phyloP scores from a whole-genome alignment of 2,329 filamentous ascomycete genomes.

The Clonostachys chloroleuca region DNA sequence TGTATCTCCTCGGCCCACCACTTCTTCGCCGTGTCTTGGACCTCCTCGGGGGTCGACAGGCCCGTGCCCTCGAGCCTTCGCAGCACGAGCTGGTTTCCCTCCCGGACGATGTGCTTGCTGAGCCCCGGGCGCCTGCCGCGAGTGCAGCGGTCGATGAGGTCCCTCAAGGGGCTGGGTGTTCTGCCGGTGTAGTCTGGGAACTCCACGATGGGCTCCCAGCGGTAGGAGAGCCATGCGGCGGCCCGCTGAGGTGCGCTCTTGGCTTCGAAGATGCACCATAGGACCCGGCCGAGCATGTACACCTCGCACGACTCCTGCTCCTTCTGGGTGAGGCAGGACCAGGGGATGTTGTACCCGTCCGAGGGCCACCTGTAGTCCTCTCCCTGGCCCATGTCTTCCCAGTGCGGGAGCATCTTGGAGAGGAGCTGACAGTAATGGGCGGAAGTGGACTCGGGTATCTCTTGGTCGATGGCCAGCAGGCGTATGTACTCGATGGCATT shows the following conservation, averaged over 20 bases:
- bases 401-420: slow-evolving; percentile 37
- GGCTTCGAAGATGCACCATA: slow-evolving; percentile 61
- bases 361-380: slow-evolving; percentile 43
- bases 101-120: slow-evolving; percentile 36
- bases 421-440: slow-evolving; percentile 35
- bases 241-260: slow-evolving; percentile 52
- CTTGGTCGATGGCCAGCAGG: slow-evolving; percentile 45
- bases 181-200: slow-evolving; percentile 44
- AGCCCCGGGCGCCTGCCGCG: slow-evolving; percentile 38
- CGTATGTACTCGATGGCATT: slow-evolving; percentile 55
- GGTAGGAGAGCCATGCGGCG: slow-evolving; percentile 56
- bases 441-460: slow-evolving; percentile 30
- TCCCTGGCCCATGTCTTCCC: slow-evolving; percentile 29
- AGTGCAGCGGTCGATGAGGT: slow-evolving; percentile 48
- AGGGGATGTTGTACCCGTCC: slow-evolving; percentile 50
- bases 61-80: slow-evolving; percentile 21
- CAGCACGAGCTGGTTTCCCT: slow-evolving; percentile 39
- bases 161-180: slow-evolving; percentile 39
- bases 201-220: slow-evolving; percentile 48
- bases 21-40: slow-evolving; percentile 28
- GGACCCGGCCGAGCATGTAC: slow-evolving; percentile 56
- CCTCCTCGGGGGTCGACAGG: slow-evolving; percentile 25
- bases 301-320: slow-evolving; percentile 57
- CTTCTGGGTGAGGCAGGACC: slow-evolving; percentile 42
- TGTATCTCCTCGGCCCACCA: slow-evolving; percentile 47